phyloP scores from a whole-genome alignment of 2,329 filamentous ascomycete genomes.

The Alternaria consortialis region DNA sequence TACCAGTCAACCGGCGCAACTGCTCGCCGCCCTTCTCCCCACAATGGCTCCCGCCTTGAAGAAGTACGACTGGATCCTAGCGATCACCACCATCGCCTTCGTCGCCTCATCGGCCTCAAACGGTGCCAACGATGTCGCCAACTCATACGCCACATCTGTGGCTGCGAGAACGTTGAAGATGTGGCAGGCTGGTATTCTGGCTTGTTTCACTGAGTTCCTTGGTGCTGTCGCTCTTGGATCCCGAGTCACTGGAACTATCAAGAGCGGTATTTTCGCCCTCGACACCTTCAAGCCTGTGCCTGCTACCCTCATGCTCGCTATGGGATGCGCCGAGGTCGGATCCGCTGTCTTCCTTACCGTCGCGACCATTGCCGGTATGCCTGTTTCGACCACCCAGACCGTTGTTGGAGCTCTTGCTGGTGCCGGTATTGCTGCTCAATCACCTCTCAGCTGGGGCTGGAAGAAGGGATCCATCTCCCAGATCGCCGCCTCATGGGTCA shows the following conservation, averaged over 20 bases:
- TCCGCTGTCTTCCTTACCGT: conserved; percentile 56
- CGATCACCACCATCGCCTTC: conserved; percentile 52
- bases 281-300: conserved; percentile 59
- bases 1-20: conserved; percentile 4
- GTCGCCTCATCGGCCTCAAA: conserved; percentile 49
- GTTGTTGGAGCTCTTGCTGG: conserved; percentile 68
- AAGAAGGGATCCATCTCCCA: conserved; percentile 40
- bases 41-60: conserved; percentile 18
- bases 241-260: conserved; percentile 68
- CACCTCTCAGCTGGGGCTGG: conserved; percentile 40
- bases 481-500: conserved; percentile 58
- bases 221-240: conserved; percentile 62
- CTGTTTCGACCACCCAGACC: conserved; percentile 70
- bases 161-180: conserved; percentile 63
- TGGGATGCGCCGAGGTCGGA: conserved; percentile 62
- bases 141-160: conserved; percentile 57
- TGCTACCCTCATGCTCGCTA: conserved; percentile 66
- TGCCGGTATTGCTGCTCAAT: conserved; percentile 62
- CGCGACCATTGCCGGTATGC: conserved; percentile 63
- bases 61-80: conserved; percentile 54
- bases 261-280: conserved; percentile 66
- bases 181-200: conserved; percentile 61
- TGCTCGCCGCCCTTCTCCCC: conserved; percentile 2
- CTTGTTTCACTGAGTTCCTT: conserved; percentile 61
- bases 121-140: conserved; percentile 64